Evolutionary conservation across 2,329 filamentous ascomycete species (phyloP).

Genomic region (Dactylellina cionopaga): DNA sequence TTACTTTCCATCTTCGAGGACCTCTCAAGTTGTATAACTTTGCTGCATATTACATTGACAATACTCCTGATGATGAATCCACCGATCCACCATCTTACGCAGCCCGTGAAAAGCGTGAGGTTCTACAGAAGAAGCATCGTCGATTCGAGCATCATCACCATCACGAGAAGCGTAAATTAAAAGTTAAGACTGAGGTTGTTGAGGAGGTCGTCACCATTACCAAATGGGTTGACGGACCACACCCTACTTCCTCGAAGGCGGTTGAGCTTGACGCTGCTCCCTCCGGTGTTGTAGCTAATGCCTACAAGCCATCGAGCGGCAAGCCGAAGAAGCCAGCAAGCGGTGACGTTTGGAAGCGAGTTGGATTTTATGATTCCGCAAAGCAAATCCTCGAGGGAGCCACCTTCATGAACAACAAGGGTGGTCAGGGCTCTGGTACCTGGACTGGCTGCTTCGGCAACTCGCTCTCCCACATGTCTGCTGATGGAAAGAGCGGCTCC

Average conservation of each 20-base stretch:
- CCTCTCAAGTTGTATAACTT: conserved; percentile 43
- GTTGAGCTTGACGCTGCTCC: conserved; percentile 1
- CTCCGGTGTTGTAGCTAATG: conserved; percentile 36
- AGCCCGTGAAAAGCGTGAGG: conserved; percentile 31
- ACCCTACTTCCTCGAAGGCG: conserved; percentile 14
- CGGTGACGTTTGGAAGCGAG: conserved; percentile 27
- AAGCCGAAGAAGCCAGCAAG: conserved; percentile 29
- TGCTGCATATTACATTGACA: conserved; percentile 44
- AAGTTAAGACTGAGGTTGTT: conserved; percentile 38
- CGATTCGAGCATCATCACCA: conserved; percentile 35
- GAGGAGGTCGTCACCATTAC: conserved; percentile 41
- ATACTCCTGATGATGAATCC: conserved; percentile 33
- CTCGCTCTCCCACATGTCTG: conserved; percentile 68
- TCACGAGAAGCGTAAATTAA: conserved; percentile 31
- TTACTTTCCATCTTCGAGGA: conserved; percentile 49
- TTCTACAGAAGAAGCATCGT: conserved; percentile 23
- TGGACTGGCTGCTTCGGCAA: conserved; percentile 65
- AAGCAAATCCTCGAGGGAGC: conserved; percentile 23
- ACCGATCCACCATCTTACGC: conserved; percentile 17
- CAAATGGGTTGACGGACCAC: conserved; percentile 31
- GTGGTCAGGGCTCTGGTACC: conserved; percentile 29
- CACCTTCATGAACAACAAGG: conserved; percentile 52
- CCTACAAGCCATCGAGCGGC: conserved; percentile 14
- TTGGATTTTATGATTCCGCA: conserved; percentile 35
- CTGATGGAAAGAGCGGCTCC: conserved; percentile 64